These are phyloP conservation scores for Prunus salicina DNA, from an alignment of 306 rosid species.

Conservation along the genomic window DNA sequence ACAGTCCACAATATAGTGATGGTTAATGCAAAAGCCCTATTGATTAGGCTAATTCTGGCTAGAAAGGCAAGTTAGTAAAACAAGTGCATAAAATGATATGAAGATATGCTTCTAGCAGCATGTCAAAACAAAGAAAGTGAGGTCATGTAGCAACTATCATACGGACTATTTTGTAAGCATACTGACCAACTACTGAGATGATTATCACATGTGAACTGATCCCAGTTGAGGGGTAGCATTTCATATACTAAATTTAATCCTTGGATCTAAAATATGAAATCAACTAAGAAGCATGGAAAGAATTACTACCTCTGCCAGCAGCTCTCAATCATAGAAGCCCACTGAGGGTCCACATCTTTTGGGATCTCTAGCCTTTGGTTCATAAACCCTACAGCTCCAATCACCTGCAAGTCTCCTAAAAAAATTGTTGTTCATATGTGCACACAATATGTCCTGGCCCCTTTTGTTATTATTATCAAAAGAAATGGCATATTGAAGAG, in stretches of 20 bases:
- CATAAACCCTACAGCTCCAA: conserved; percentile 99
- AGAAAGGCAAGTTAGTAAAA: no score
- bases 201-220: no score
- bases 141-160: no score
- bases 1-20: no score
- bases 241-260: conserved; percentile 13
- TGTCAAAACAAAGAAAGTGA: no score
- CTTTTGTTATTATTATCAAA: background rate
- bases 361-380: conserved; percentile 92
- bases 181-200: no score
- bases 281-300: background rate
- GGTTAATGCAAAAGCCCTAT: no score
- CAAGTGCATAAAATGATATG: no score
- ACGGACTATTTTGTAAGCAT: no score
- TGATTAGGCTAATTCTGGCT: no score
- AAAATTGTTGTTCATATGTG: conserved; percentile 43
- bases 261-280: background rate
- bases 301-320: conserved; percentile 77
- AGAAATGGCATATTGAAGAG: background rate
- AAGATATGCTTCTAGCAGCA: no score
- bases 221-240: conserved; percentile 4
- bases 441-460: background rate
- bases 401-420: conserved; percentile 73
- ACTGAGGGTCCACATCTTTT: conserved; percentile 74
- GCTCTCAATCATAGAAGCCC: conserved; percentile 86